phyloP scores from a whole-genome alignment of 2,329 filamentous ascomycete species.

The Cladosporium colombiae region DNA sequence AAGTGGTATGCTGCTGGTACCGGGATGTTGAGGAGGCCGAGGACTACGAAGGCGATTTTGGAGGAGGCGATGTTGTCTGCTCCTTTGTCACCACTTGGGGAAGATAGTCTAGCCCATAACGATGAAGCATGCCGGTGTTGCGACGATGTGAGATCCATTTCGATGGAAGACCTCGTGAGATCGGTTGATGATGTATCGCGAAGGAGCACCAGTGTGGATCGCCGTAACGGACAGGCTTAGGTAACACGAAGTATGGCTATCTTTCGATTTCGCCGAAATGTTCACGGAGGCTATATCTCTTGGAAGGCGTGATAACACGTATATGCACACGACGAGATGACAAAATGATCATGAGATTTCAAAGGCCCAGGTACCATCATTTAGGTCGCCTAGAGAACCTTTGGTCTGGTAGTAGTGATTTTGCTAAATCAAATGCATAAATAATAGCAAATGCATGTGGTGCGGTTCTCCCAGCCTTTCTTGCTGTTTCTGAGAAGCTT shows the following conservation, averaged over 20 bases:
- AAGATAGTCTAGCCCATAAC: not conserved
- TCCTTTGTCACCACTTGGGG: not conserved
- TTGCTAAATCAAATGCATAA: not conserved
- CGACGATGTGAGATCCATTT: not conserved
- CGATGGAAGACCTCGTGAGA: not conserved
- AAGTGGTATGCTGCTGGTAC: slow-evolving; percentile 4
- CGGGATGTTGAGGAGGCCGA: slow-evolving; percentile 20
- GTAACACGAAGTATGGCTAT: slow-evolving; percentile 15
- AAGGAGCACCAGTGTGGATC: not conserved
- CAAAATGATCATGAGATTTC: no score
- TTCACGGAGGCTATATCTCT: not conserved
- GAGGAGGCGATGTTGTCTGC: not conserved
- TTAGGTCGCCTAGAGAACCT: no score
- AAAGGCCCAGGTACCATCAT: no score
- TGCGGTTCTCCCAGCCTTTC: not conserved
- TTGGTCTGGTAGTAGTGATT: not conserved
- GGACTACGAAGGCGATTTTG: slow-evolving; percentile 11
- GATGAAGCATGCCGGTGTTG: slow-evolving; percentile 8
- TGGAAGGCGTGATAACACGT: not conserved
- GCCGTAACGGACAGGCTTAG: slow-evolving; percentile 13
- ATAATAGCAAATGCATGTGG: not conserved
- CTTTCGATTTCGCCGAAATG: slow-evolving; percentile 18
- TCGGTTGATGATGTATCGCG: not conserved
- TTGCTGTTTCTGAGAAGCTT: not conserved
- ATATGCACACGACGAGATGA: no score